These are phyloP conservation scores for Physaria fendleri DNA, from an alignment of 345 rosid genomes.

Conservation along the genomic window DNA sequence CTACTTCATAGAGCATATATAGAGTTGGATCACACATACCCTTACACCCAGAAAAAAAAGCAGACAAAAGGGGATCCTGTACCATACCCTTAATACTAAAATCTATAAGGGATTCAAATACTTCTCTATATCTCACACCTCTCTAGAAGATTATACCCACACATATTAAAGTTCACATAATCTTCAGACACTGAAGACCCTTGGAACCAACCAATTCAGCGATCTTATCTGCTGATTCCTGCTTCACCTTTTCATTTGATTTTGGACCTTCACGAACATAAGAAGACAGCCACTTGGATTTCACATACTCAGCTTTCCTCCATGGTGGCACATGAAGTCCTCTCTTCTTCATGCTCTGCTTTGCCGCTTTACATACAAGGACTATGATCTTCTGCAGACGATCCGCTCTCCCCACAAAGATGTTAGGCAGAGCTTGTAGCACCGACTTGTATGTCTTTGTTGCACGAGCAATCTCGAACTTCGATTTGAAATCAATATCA, in stretches of 20 bases:
- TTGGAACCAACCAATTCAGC: slow-evolving; percentile 10
- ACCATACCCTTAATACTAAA: slow-evolving; percentile 25
- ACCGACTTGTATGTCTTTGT: slow-evolving; percentile 66
- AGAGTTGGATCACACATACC: slow-evolving; percentile 23
- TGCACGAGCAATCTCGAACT: slow-evolving; percentile 82
- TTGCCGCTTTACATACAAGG: slow-evolving; percentile 62
- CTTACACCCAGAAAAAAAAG: slow-evolving; percentile 17
- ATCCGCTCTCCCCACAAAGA: slow-evolving; percentile 67
- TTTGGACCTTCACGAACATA: slow-evolving; percentile 28
- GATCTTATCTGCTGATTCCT: slow-evolving; percentile 4
- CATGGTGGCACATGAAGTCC: slow-evolving; percentile 87
- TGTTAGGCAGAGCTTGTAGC: slow-evolving; percentile 61
- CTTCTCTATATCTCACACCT: slow-evolving; percentile 9
- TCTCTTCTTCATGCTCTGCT: slow-evolving; percentile 78
- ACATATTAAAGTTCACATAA: neutral
- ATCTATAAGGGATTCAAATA: slow-evolving; percentile 21
- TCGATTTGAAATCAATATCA: slow-evolving; percentile 77
- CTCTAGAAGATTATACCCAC: slow-evolving; percentile 1
- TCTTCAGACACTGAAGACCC: slow-evolving; percentile 14
- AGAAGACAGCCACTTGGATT: slow-evolving; percentile 79
- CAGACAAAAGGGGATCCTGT: slow-evolving; percentile 9
- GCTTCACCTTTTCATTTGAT: slow-evolving; percentile 3
- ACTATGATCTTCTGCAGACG: slow-evolving; percentile 62
- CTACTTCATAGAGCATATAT: neutral
- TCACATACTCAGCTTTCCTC: slow-evolving; percentile 79